Conservation (phyloP, 2,329 filamentous ascomycete species). For the Venturia effusa region DNA sequence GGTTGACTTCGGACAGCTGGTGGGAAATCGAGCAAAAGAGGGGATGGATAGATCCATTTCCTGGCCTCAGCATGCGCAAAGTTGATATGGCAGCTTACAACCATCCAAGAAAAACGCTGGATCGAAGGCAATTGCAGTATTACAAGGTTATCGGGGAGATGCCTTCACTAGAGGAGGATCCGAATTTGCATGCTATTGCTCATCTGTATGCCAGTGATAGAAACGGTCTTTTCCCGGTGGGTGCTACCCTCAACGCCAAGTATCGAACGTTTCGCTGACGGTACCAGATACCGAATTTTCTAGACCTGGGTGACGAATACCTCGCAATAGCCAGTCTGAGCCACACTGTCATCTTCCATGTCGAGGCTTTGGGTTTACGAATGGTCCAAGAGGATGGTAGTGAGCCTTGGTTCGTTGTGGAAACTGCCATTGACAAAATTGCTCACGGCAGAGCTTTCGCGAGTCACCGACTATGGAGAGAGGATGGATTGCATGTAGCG, state of each 20-base stretch:
- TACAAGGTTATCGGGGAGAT: conserved; percentile 34
- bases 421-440: conserved; percentile 19
- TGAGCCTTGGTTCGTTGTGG: conserved; percentile 24
- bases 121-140: conserved; percentile 32
- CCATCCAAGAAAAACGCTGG: conserved; percentile 22
- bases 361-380: conserved; percentile 19
- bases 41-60: conserved; percentile 18
- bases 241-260: neutral
- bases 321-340: conserved; percentile 23
- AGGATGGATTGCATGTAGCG: conserved; percentile 21
- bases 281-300: conserved; percentile 12
- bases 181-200: conserved; percentile 46
- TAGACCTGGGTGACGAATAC: conserved; percentile 18
- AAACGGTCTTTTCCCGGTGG: conserved; percentile 23
- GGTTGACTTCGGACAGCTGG: conserved; percentile 15
- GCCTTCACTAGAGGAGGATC: conserved; percentile 15
- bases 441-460: conserved; percentile 19
- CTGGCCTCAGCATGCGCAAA: conserved; percentile 38
- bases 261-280: neutral
- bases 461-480: conserved; percentile 22
- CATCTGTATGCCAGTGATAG: conserved; percentile 48
- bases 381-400: conserved; percentile 18
- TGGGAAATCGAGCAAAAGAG: conserved; percentile 6
- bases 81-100: conserved; percentile 43
- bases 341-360: conserved; percentile 25